These are phyloP conservation scores for Apiospora arundinis DNA, from an alignment of 2,329 filamentous ascomycete genomes.

Conservation along the genomic window DNA sequence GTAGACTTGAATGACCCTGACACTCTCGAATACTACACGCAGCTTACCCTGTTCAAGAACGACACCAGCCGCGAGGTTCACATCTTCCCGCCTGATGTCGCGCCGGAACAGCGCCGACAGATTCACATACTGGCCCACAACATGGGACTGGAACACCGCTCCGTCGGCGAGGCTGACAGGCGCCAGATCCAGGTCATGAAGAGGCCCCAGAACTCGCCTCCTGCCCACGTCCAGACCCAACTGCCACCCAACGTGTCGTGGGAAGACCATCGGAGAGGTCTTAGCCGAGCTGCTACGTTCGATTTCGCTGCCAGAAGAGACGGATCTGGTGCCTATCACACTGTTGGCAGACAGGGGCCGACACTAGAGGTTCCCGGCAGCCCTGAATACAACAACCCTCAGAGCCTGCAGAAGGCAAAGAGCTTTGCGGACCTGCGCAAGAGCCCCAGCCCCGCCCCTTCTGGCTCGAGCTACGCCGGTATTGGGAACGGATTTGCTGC, in stretches of 20 bases:
- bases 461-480: conserved; percentile 78
- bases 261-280: conserved; percentile 80
- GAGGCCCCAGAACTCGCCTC: conserved; percentile 59
- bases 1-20: conserved; percentile 91
- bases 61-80: conserved; percentile 78
- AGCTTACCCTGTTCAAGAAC: conserved; percentile 87
- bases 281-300: conserved; percentile 95
- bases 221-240: conserved; percentile 61
- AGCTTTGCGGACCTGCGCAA: conserved; percentile 96
- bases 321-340: conserved; percentile 73
- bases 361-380: conserved; percentile 90
- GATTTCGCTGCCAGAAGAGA: conserved; percentile 82
- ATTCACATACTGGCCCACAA: conserved; percentile 96
- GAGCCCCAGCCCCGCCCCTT: conserved; percentile 90
- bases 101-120: conserved; percentile 83
- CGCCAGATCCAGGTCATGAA: conserved; percentile 92
- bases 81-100: conserved; percentile 81
- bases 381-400: conserved; percentile 68
- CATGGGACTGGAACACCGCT: conserved; percentile 90
- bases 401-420: conserved; percentile 90
- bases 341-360: conserved; percentile 80
- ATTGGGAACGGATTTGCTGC: conserved; percentile 55
- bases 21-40: conserved; percentile 87
- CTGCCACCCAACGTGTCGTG: conserved; percentile 69
- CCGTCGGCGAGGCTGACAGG: conserved; percentile 85